Base-by-base conservation (phyloP, 1,284 basidiomycete genomes). In the Stereum hirsutum region DNA sequence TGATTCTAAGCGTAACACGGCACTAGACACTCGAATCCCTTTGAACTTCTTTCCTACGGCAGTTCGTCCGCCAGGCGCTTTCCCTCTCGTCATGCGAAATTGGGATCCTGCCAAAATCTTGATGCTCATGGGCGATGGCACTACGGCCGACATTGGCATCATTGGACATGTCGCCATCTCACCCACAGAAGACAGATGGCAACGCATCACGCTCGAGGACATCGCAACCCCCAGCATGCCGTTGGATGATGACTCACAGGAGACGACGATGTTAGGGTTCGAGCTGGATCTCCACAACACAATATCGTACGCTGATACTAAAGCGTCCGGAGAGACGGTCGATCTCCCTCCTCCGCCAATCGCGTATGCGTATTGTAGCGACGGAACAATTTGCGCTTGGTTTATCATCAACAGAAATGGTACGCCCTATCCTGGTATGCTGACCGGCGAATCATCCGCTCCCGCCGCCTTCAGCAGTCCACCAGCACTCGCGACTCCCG, bases 331-430 rank as follows among this genome's bases (percentile, higher is more conserved):
- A 1, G 75, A 76, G 46, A 66, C 57, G 47, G 59, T 55, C 26
- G 62, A 68, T 15, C 51, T 74, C 4, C 74, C 78, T 5, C 65
- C 74, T n/a, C 70, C 73, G 7, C 89, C 89, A 0, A 69, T 89
- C 41, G 64, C 90, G 56, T 85, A 79, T 55, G 75, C 79, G 4
- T 91, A 89, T 57, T 74, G 86, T 4, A 88, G 78, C 46, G 89
- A 92, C 54, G 89, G 89, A 15, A 85, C 87, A 1, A 46, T 92
- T 27, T 71, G 81, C 30, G 88, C 71, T 2, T 92, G 89, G 82
- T 69, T 80, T 54, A 57, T 88, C 27, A 74, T 88, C 38, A 78
- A 86, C 55, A 65, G 70, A 2, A 61, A 62, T 17, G 65, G 65
- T 1, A 55, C 49, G 6, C 60, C 68, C 5, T 89, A 85, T 55